Base-by-base conservation (phyloP, 2,329 filamentous ascomycete species). In the Daldinia sp. region DNA sequence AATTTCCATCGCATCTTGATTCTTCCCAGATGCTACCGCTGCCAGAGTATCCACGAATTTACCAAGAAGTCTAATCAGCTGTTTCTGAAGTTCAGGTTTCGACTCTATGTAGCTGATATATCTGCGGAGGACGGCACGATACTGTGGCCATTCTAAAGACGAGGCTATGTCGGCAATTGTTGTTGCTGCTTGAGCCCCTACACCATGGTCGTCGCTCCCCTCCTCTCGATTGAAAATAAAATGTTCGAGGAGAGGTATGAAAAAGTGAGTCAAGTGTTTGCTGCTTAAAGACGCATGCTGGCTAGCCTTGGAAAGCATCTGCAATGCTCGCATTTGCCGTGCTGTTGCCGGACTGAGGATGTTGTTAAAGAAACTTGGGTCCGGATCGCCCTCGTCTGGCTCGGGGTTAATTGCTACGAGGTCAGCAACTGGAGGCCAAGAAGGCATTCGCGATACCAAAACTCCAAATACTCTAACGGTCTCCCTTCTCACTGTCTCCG, bases 191-290 rank as follows among this genome's bases (percentile, higher is more conserved):
- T 98, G 93, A 15, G 94, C 93, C 56, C 93, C 90, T 60, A 98
- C 85, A 56, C 94, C 95, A 73, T 97, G 92, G 39, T 93, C 94
- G 77, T 97, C 93, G 23, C 79, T 84, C 7, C 86, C 85, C 54
- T 93, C 92, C 4, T 88, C 88, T 67, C 92, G 89, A 65, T 94
- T 92, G 76, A 97, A 95, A 26, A 98, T 91, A 76, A 98, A 98
- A 77, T 98, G 94, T 77, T 99, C 96, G 9, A 98, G 85, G 20
- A 99, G 84, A 0, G 96, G 97, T 44, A 99, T 88, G 77, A 98
- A 93, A 76, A 98, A 92, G 18, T 95, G 91, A 65, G 91, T 90
- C 70, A 97, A 86, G 75, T 97, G 97, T 59, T 89, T 89, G 74
- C 93, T 92, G 68, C 87, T 87, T 66, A 99, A 83, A 55, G 88